Base-by-base conservation (phyloP, 805 yeast genomes). In the Zygosaccharomyces siamensis region DNA sequence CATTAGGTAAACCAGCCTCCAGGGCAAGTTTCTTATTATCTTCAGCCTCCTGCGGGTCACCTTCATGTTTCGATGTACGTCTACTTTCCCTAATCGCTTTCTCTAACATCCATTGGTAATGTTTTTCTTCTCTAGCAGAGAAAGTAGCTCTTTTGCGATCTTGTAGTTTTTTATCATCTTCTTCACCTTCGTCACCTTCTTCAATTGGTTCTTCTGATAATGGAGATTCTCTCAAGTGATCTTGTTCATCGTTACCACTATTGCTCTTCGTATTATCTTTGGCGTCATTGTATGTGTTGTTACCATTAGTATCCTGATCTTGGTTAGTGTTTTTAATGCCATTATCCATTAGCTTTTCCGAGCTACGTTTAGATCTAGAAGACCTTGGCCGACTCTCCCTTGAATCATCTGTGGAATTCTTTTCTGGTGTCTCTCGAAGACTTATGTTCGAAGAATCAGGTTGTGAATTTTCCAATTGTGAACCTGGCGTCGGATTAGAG, bases 91-190 rank as follows among this genome's bases (percentile, higher is more conserved):
- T 66, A 44, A 72, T 60, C 0, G 70, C 76, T 48, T 72, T 63
- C 47, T 72, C 70, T 11, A 72, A 55, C 67, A 72, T 63, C 24
- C 68, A 63, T 54, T 71, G 74, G 49, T 71, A 72, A 35, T 73
- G 71, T n/a, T 71, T 70, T 47, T 72, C 76, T 51, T 72, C 75
- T 51, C 74, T 64, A 2, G 73, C 71, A 44, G 62, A 60, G 23
- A 61, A 67, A 5, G 72, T 71, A 6, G 71, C 73, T 35, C 73
- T 56, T 41, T 68, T 70, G 39, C 71, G 64, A 47, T 64, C 68
- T 41, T 56, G 57, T 12, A 59, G 51, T 36, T 56, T 58, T 41
- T 53, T 60, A 8, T 60, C 59, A 31, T 62, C 66, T 4, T 65
- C 57, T 12, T 53, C 58, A 10, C 37, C 49, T 3, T 49, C 51